These are phyloP conservation scores for Cryptosporidium felis DNA, from an alignment of 169 alveolate genomes.

Conservation along the genomic window DNA sequence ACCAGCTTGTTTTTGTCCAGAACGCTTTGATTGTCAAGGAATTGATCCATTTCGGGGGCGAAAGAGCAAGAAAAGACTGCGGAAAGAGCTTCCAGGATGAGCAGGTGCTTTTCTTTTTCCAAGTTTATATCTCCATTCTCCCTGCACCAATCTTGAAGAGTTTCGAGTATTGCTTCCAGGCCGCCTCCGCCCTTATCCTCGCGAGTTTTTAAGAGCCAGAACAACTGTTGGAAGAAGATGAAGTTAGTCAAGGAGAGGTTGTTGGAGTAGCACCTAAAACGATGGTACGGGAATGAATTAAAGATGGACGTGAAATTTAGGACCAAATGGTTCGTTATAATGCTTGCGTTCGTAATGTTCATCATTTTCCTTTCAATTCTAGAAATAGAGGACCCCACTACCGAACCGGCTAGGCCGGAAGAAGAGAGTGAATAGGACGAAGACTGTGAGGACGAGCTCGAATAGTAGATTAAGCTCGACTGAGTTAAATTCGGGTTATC, in stretches of 20 bases:
- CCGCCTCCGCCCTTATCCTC: not conserved
- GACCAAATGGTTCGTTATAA: not conserved
- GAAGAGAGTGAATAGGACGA: too few relatives aligned
- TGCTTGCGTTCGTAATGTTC: slow-evolving; percentile 4
- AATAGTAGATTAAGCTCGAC: not conserved
- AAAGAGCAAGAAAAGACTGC: slow-evolving; percentile 12
- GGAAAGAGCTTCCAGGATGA: not conserved
- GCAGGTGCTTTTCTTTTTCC: slow-evolving; percentile 41
- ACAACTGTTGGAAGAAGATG: slow-evolving; percentile 12
- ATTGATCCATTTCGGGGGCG: slow-evolving; percentile 1
- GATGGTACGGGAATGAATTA: slow-evolving; percentile 48
- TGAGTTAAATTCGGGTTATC: not conserved
- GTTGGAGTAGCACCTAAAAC: slow-evolving; percentile 17
- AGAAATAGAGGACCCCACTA: too few relatives aligned
- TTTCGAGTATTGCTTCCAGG: not conserved
- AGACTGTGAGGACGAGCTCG: too few relatives aligned
- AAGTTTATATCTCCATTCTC: not conserved
- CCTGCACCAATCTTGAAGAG: slow-evolving; percentile 36
- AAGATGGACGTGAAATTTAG: not conserved
- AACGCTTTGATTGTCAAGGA: not conserved
- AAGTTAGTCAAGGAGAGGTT: slow-evolving; percentile 13
- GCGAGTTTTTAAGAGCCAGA: not conserved
- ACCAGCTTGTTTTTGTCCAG: slow-evolving; percentile 6
- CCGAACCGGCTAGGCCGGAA: too few relatives aligned
- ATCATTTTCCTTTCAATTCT: slow-evolving; percentile 11